These are phyloP conservation scores for Achaetomium macrosporum DNA, from an alignment of 2,329 filamentous ascomycete genomes.

Conservation along the genomic window DNA sequence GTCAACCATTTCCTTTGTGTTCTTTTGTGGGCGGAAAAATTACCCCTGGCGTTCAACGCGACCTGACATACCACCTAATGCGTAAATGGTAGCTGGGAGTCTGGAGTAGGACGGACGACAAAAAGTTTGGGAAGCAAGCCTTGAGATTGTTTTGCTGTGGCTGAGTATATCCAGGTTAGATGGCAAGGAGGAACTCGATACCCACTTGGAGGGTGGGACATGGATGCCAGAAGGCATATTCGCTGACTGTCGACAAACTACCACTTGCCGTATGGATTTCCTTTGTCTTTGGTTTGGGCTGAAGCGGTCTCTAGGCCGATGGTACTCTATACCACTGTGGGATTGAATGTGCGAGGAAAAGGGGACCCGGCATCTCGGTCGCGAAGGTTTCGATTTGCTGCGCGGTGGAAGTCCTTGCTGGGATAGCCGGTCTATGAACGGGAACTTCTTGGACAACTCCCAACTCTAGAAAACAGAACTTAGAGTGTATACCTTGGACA, in stretches of 20 bases:
- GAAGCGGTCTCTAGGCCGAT: neutral
- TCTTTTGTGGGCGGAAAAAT: too few species aligned
- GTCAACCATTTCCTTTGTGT: slow-evolving; percentile 1
- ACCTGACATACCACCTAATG: slow-evolving; percentile 9
- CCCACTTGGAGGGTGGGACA: neutral
- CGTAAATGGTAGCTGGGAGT: slow-evolving; percentile 12
- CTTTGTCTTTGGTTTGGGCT: slow-evolving; percentile 1
- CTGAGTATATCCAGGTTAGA: neutral
- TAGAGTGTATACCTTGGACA: neutral
- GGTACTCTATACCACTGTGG: slow-evolving; percentile 15
- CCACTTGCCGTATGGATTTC: slow-evolving; percentile 1
- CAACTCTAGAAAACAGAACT: slow-evolving; percentile 15
- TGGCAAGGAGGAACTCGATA: neutral
- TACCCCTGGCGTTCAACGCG: slow-evolving; percentile 7
- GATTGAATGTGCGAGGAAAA: slow-evolving; percentile 4
- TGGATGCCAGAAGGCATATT: neutral
- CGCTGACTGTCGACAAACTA: neutral
- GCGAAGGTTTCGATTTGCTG: neutral
- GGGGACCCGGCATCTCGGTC: neutral
- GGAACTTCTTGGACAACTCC: slow-evolving; percentile 16
- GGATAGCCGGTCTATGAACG: slow-evolving; percentile 17
- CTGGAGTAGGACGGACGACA: slow-evolving; percentile 10
- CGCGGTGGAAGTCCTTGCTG: slow-evolving; percentile 12
- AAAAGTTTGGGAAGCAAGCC: slow-evolving; percentile 1
- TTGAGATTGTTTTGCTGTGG: slow-evolving; percentile 3